Conservation (phyloP, 768 basidiomycete species). For the Mrakia blollopis region DNA sequence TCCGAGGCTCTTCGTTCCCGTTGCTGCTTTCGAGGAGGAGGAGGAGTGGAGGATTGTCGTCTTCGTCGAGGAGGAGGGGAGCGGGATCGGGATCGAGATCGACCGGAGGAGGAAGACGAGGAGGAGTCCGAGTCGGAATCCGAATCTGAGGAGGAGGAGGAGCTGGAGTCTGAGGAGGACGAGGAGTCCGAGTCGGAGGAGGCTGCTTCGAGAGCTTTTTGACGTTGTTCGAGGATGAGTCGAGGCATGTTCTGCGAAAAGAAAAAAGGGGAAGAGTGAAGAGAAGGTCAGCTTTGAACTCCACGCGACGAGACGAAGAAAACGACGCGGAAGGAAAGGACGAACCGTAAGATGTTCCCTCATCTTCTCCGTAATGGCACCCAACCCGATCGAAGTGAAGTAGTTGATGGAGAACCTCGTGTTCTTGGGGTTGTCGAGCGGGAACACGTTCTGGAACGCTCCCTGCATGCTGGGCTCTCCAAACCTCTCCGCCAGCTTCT, state of each 20-base stretch:
- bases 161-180: constrained; percentile 32
- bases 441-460: constrained; percentile 82
- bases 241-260: constrained; percentile 77
- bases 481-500: constrained; percentile 79
- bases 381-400: constrained; percentile 90
- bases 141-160: constrained; percentile 31
- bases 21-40: constrained; percentile 3
- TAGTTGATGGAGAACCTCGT: constrained; percentile 96
- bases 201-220: constrained; percentile 72
- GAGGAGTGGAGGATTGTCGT: background rate
- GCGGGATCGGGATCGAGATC: constrained; percentile 13
- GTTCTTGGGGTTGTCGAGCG: constrained; percentile 90
- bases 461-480: constrained; percentile 73
- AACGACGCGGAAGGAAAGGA: constrained; percentile 31
- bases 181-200: constrained; percentile 42
- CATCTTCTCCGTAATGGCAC: constrained; percentile 90
- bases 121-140: no score
- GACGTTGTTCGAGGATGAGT: constrained; percentile 88
- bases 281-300: background rate
- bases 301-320: background rate
- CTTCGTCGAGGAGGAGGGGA: constrained; percentile 28
- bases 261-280: constrained; percentile 10
- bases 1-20: background rate
- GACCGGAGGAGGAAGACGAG: constrained; percentile 36
- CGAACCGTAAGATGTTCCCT: constrained; percentile 85